Conservation (phyloP, 208 protist genomes). For the Trypanosoma brucei region DNA sequence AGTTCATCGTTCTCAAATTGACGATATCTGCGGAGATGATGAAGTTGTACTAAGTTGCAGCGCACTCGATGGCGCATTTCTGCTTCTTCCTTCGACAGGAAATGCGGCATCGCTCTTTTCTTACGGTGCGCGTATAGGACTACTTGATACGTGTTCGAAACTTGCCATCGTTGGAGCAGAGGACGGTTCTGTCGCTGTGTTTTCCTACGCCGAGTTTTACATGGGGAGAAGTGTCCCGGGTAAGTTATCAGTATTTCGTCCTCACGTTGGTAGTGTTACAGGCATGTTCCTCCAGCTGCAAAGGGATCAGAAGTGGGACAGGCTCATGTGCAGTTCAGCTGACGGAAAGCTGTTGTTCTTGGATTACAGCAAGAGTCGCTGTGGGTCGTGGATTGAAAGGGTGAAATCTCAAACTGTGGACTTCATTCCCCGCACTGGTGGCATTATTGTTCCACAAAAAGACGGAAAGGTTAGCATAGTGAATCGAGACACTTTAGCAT, state of each 20-base stretch:
- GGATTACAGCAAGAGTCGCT: slow-evolving; percentile 24
- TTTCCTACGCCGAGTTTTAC: slow-evolving; percentile 63
- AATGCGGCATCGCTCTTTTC: slow-evolving; percentile 21
- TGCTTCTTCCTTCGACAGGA: slow-evolving; percentile 36
- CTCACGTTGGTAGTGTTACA: slow-evolving; percentile 39
- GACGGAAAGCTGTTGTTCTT: slow-evolving; percentile 41
- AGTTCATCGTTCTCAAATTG: slow-evolving; percentile 43
- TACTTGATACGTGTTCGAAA: slow-evolving; percentile 55
- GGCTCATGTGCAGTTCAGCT: slow-evolving; percentile 32
- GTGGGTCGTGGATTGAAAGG: slow-evolving; percentile 3
- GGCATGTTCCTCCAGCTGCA: slow-evolving; percentile 51
- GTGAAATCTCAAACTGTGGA: slow-evolving; percentile 13
- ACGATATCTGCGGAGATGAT: slow-evolving; percentile 50
- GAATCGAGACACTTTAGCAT: slow-evolving; percentile 3
- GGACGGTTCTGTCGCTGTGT: slow-evolving; percentile 42
- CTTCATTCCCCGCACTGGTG: background rate
- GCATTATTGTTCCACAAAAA: slow-evolving; percentile 6
- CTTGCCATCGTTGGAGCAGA: slow-evolving; percentile 51
- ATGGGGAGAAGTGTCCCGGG: slow-evolving; percentile 15
- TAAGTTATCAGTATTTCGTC: slow-evolving; percentile 22
- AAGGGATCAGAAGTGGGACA: slow-evolving; percentile 41
- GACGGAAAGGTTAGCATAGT: slow-evolving; percentile 11
- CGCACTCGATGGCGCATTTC: slow-evolving; percentile 44
- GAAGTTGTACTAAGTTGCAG: slow-evolving; percentile 58
- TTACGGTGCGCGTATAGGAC: slow-evolving; percentile 19